Evolutionary conservation across 2,329 filamentous ascomycete species (phyloP), one percentile per base, ranked within the genome.

Genomic region (Aureobasidium sp.): DNA sequence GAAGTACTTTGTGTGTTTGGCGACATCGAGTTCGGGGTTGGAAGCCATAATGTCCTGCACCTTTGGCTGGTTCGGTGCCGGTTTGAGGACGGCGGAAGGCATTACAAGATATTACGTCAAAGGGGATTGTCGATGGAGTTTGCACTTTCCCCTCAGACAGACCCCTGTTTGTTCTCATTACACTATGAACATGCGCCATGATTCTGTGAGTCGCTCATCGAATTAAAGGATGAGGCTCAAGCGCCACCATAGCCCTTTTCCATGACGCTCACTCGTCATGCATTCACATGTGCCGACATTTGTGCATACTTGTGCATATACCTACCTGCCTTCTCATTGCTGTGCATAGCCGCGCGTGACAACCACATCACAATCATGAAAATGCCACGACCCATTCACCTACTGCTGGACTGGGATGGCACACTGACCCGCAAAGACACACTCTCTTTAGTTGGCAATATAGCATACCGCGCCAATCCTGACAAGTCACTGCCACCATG

Each of bases 1-100:
- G 91, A 95, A 99, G 86, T 98, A 99, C 76, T 92, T 93, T 76
- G 66, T 66, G 54, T 69, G 66, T 40, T 60, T 62, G 31, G 58
- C 15, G 11, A 55, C 50, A 31, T 69, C 66, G 48, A 69, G 66
- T 15, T 36, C 15, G 18, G 50, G 33, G 53, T 31, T 11, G 3
- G 55, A n/a, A 20, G 54, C 53, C 63, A 65, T 65, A 8, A 65
- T 53, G 40, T 40, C 36, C 31, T 54, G 40, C 25, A 64, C 43
- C 15, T 47, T 64, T 29, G 60, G 40, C 60, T 40, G 38, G 43
- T 62, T 4, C 31, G n/a, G 38, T 40, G 38, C 38, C 15, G 59
- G 47, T 42, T 48, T 50, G 23, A 31, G 38, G 16, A 29, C 43
- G 43, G 58, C 29, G n/a, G 43, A 50, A 16, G 31, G 43, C 43